phyloP scores from a whole-genome alignment of 495 filamentous ascomycete genomes.

The Penicillium psychrofluorescens region DNA sequence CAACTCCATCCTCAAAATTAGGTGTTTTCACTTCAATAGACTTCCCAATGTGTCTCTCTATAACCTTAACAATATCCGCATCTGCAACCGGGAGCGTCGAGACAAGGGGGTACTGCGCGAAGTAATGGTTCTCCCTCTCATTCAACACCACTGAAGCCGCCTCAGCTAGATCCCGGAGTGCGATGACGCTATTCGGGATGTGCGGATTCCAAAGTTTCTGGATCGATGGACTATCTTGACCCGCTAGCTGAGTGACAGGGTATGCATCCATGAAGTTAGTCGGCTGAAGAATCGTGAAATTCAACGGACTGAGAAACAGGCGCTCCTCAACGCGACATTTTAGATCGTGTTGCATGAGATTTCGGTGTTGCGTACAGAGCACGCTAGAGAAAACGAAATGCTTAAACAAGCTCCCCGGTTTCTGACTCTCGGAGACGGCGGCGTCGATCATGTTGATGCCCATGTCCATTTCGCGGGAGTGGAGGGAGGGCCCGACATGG shows the following conservation, averaged over 20 bases:
- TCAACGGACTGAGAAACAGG: constrained; percentile 16
- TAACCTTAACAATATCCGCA: not conserved
- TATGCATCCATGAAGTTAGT: constrained; percentile 25
- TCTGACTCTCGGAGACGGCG: constrained; percentile 8
- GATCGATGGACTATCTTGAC: constrained; percentile 9
- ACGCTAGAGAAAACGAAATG: constrained; percentile 24
- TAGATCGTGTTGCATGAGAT: constrained; percentile 25
- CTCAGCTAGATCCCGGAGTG: constrained; percentile 16
- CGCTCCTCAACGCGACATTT: constrained; percentile 28
- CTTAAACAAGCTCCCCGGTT: constrained; percentile 4
- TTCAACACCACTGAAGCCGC: constrained; percentile 12
- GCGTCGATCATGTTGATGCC: constrained; percentile 26
- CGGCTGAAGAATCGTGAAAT: constrained; percentile 27
- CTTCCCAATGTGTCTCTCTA: constrained; percentile 8
- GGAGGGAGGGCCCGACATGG: constrained; percentile 11
- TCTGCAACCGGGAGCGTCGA: constrained; percentile 17
- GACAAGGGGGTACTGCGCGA: constrained; percentile 21
- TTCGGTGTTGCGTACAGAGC: constrained; percentile 21
- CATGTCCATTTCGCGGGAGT: constrained; percentile 20
- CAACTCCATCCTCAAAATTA: constrained; percentile 1
- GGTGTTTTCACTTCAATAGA: constrained; percentile 2
- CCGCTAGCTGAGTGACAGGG: constrained; percentile 11
- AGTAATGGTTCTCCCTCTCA: constrained; percentile 21
- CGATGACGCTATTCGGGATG: constrained; percentile 11
- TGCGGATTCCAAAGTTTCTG: constrained; percentile 9